Base-by-base conservation (phyloP, 805 yeast genomes). In the Starmera quercuum region DNA sequence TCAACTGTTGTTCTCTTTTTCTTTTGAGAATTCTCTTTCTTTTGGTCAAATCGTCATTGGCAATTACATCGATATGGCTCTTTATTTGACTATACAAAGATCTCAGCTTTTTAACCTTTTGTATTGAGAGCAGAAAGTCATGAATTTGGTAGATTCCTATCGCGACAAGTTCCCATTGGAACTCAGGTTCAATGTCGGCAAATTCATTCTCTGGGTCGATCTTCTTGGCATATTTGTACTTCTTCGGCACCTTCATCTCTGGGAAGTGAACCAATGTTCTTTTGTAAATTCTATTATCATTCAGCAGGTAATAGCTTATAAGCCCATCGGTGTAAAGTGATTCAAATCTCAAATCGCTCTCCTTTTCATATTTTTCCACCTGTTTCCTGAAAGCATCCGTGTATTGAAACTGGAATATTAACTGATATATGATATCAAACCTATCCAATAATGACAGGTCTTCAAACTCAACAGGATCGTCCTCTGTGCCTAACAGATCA, bases 1-100 rank as follows among this genome's bases (percentile, higher is more conserved):
- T 73, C 68, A 83, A 65, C 42, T 81, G 78, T 30, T 72, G 67
- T 36, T 78, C 84, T 50, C 74, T 78, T 44, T 68, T 72, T 45
- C 82, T 62, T 41, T 72, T 73, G 20, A 69, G 51, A 13, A 75
- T 60, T 38, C 66, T 68, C 45, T 66, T 71, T 41, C 84, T 60
- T 44, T 73, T 74, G 37, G 64, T 67, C 26, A 73, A 43, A 46
- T 78, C 84, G 37, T 62, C 64, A 7, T 43, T 46, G 1, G 66
- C 61, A 6, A 68, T 51, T 14, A 44, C 53, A 31, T 64, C 54
- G 17, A 61, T 50, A 37, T 52, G 51, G 8, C 32, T 38, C 38
- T 58, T 57, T 34, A 67, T 45, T 17, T 46, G 44, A 22, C 39
- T 46, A 33, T 53, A 54, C 11, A 68, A 33, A n/a, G 54, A 53